Evolutionary conservation across 495 filamentous ascomycete genomes (phyloP).

Genomic region (Evansstolkia leycettana): DNA sequence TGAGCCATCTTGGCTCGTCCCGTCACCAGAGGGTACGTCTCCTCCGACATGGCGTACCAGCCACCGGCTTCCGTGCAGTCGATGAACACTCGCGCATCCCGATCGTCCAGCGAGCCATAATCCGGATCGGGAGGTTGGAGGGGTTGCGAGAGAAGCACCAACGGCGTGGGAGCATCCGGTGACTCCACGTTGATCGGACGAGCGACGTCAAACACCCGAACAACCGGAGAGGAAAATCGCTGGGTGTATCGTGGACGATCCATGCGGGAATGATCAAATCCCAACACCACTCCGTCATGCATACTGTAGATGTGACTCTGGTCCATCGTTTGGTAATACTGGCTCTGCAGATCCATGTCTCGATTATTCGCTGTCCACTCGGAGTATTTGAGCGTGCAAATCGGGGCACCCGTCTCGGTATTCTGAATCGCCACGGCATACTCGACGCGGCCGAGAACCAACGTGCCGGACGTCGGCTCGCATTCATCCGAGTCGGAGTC

Average conservation of each 20-base stretch:
- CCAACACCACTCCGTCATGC: slow-evolving; percentile 78
- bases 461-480: slow-evolving; percentile 51
- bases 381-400: slow-evolving; percentile 85
- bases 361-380: slow-evolving; percentile 93
- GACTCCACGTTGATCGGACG: slow-evolving; percentile 48
- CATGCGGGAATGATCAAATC: slow-evolving; percentile 54
- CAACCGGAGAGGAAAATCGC: slow-evolving; percentile 72
- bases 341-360: slow-evolving; percentile 74
- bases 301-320: slow-evolving; percentile 77
- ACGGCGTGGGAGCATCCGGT: slow-evolving; percentile 40
- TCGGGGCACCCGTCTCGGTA: slow-evolving; percentile 56
- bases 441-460: slow-evolving; percentile 73
- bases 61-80: slow-evolving; percentile 74
- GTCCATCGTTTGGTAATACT: slow-evolving; percentile 71
- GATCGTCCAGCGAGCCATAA: slow-evolving; percentile 42
- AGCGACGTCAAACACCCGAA: slow-evolving; percentile 81
- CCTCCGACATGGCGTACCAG: slow-evolving; percentile 91
- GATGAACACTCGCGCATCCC: slow-evolving; percentile 63
- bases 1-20: slow-evolving; percentile 53
- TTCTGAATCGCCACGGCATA: slow-evolving; percentile 80
- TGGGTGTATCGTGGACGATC: slow-evolving; percentile 46
- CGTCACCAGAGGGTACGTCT: slow-evolving; percentile 69
- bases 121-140: slow-evolving; percentile 48
- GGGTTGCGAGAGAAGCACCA: slow-evolving; percentile 82
- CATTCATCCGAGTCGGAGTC: slow-evolving; percentile 59